phyloP scores from a whole-genome alignment of 306 rosid genomes.

The Sophora flavescens region DNA sequence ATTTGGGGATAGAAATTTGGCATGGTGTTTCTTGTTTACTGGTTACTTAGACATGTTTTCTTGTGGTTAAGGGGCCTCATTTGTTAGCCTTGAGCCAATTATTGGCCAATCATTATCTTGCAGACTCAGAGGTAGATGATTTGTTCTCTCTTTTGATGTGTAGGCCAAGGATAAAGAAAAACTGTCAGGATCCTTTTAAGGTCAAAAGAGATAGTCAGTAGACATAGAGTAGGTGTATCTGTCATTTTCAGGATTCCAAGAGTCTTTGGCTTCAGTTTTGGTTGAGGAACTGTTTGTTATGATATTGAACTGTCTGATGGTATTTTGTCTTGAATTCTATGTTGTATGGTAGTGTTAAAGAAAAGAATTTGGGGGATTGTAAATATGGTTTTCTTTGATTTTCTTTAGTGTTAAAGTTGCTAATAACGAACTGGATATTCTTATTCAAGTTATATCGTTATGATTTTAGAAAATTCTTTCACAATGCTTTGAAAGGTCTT shows the following conservation, averaged over 20 bases:
- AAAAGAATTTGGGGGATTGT: too few relatives aligned
- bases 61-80: background rate
- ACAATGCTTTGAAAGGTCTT: slow-evolving; percentile 20
- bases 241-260: too few relatives aligned
- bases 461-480: slow-evolving; percentile 15
- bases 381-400: background rate
- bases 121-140: background rate
- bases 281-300: too few relatives aligned
- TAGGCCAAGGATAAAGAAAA: background rate
- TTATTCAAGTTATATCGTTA: slow-evolving; percentile 6
- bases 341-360: too few relatives aligned
- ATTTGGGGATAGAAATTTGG: background rate
- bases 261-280: too few relatives aligned
- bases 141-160: slow-evolving; percentile 9
- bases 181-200: slow-evolving; percentile 29
- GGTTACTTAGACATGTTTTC: background rate
- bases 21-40: background rate
- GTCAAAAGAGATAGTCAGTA: background rate
- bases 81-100: slow-evolving; percentile 14
- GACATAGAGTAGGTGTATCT: too few relatives aligned
- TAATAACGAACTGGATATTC: slow-evolving; percentile 1
- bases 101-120: background rate
- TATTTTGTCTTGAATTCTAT: too few relatives aligned
- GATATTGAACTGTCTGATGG: too few relatives aligned
- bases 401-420: background rate